Evolutionary conservation across 106 monocot species (phyloP), one percentile per base, ranked within the genome.

Genomic region (Alisma plantagoaquatica): DNA sequence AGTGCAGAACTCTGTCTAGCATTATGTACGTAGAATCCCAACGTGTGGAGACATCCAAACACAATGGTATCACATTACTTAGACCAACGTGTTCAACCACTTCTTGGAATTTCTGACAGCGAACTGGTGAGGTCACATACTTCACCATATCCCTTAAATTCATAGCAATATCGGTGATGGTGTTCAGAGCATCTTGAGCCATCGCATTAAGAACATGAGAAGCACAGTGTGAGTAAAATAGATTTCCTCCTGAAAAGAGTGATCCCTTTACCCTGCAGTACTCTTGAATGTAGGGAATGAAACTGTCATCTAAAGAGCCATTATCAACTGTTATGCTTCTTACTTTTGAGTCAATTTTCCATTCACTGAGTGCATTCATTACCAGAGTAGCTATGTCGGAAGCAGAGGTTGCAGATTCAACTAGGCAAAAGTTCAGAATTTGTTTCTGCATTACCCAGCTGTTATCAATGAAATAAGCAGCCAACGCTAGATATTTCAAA

Each of bases 11-110:
- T 29, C 75, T 64, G 33, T 77, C 63, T 57, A 91, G 72, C 91
- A 91, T 91, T 4, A 69, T 51, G 46, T 72, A 91, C 12, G 76
- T 73, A 4, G 91, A 81, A 22, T 51, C 56, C 84, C 91, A 91
- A 4, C 63, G 71, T 35, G 60, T 46, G 23, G 59, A 56, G 22
- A 48, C 62, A 57, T 91, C 91, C 41, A 77, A 41, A 66, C 64
- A 29, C 21, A 91, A 46, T 23, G 60, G n/a, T 51, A 73, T 84
- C 25, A 68, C 49, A 7, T 67, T 54, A 28, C 50, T 51, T 33
- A n/a, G n/a, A n/a, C 67, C 63, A 20, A 71, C 56, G 31, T 69
- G 57, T 49, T 74, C 65, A 29, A 68, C 70, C 31, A 53, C 56
- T 21, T 74, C 70, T 31, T 80, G 77, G 49, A 90, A 84, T 33